Evolutionary conservation across 2,329 filamentous ascomycete genomes (phyloP).

Genomic region (Neofusicoccum cordaticola): DNA sequence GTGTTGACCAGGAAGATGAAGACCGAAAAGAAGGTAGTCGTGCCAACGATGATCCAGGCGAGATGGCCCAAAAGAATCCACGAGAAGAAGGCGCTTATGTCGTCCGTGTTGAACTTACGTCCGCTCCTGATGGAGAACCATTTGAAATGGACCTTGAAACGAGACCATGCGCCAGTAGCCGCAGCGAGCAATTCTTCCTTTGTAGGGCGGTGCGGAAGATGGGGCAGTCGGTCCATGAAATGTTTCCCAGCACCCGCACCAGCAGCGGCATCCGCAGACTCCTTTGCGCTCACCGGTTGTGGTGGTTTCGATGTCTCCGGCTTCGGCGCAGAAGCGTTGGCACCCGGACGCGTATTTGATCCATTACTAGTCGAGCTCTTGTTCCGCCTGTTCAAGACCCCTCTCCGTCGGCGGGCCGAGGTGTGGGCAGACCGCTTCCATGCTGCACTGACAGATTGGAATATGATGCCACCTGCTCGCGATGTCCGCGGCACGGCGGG

Average conservation of each 20-base stretch:
- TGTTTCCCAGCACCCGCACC: constrained; percentile 35
- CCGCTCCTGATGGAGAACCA: constrained; percentile 95
- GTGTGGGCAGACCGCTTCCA: constrained; percentile 32
- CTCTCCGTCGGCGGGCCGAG: constrained; percentile 20
- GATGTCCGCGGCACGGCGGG: not conserved
- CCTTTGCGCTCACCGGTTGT: constrained; percentile 23
- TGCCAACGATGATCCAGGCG: constrained; percentile 93
- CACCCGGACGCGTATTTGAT: constrained; percentile 19
- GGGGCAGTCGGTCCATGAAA: constrained; percentile 54
- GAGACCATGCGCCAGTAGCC: constrained; percentile 88
- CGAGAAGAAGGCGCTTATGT: constrained; percentile 92
- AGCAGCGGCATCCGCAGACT: constrained; percentile 25
- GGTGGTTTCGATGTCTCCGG: constrained; percentile 23
- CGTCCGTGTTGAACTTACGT: constrained; percentile 90
- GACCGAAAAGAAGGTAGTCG: constrained; percentile 94
- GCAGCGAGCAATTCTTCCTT: constrained; percentile 92
- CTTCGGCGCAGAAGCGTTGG: constrained; percentile 19
- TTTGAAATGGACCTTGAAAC: constrained; percentile 88
- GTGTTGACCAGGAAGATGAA: constrained; percentile 91
- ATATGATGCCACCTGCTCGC: not conserved
- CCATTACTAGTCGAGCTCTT: constrained; percentile 37
- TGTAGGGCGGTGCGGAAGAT: constrained; percentile 71
- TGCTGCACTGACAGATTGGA: constrained; percentile 17
- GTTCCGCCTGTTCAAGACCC: constrained; percentile 28
- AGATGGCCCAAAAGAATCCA: constrained; percentile 94